Evolutionary conservation across 805 yeast genomes (phyloP).

Genomic region (Pichia pseudocactophila): DNA sequence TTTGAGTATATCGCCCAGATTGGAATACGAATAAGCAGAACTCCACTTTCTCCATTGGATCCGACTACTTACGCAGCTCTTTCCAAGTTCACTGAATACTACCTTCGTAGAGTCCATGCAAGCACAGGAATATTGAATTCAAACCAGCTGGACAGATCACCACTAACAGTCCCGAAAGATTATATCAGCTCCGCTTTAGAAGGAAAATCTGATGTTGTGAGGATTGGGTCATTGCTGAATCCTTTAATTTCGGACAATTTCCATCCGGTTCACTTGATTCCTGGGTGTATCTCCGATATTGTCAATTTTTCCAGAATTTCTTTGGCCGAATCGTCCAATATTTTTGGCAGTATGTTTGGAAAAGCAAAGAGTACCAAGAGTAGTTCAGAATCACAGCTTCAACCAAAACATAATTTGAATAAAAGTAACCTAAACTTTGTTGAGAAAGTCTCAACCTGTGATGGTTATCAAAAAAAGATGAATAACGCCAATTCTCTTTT

Average conservation of each 20-base stretch:
- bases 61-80: slow-evolving; percentile 46
- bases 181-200: slow-evolving; percentile 25
- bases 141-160: slow-evolving; percentile 33
- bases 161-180: slow-evolving; percentile 26
- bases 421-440: slow-evolving; percentile 29
- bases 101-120: slow-evolving; percentile 31
- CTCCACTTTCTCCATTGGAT: slow-evolving; percentile 31
- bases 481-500: slow-evolving; percentile 26
- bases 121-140: slow-evolving; percentile 29
- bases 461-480: slow-evolving; percentile 24
- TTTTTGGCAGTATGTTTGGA: slow-evolving; percentile 4
- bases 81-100: slow-evolving; percentile 39
- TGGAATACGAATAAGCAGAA: slow-evolving; percentile 27
- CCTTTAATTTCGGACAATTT: slow-evolving; percentile 47
- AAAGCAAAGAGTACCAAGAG: slow-evolving; percentile 2
- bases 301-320: slow-evolving; percentile 15
- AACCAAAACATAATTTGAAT: slow-evolving; percentile 25
- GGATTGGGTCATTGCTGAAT: slow-evolving; percentile 45
- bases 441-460: slow-evolving; percentile 25
- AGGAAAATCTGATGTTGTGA: slow-evolving; percentile 27
- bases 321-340: not conserved
- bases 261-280: slow-evolving; percentile 42
- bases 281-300: slow-evolving; percentile 38
- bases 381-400: slow-evolving; percentile 9
- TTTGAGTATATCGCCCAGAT: slow-evolving; percentile 25